These are phyloP conservation scores for Teunomyces lycoperdinae DNA, from an alignment of 805 yeast species.

Conservation along the genomic window DNA sequence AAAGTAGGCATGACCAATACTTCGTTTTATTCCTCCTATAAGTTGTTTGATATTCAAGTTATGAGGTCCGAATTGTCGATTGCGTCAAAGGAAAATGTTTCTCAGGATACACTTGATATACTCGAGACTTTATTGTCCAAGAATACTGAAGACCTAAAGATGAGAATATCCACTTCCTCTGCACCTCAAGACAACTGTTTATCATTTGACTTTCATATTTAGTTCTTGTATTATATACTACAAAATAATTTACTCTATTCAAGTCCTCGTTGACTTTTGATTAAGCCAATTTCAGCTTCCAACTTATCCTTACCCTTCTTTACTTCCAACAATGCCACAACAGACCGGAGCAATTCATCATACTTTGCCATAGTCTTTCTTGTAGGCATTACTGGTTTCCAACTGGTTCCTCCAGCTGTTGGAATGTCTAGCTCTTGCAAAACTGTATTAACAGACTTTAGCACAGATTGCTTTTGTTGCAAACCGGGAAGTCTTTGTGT, in stretches of 20 bases:
- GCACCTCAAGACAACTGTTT: neutral
- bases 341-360: constrained; percentile 69
- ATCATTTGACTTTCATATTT: constrained; percentile 3
- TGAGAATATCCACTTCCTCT: neutral
- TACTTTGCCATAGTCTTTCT: constrained; percentile 71
- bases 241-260: constrained; percentile 7
- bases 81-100: neutral
- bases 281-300: constrained; percentile 63
- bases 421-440: constrained; percentile 80
- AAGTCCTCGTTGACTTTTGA: constrained; percentile 41
- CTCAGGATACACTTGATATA: neutral
- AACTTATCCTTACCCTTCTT: constrained; percentile 86
- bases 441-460: constrained; percentile 68
- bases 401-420: constrained; percentile 44
- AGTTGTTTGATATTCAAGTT: constrained; percentile 9
- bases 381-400: constrained; percentile 86
- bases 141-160: neutral
- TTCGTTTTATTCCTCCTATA: constrained; percentile 5
- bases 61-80: constrained; percentile 4
- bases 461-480: constrained; percentile 63
- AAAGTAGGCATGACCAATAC: neutral
- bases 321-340: constrained; percentile 71
- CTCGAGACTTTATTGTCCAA: neutral
- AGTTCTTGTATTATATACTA: neutral
- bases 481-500: constrained; percentile 45